Base-by-base conservation (phyloP, 2,329 filamentous ascomycete genomes). In the Fusarium humuli region DNA sequence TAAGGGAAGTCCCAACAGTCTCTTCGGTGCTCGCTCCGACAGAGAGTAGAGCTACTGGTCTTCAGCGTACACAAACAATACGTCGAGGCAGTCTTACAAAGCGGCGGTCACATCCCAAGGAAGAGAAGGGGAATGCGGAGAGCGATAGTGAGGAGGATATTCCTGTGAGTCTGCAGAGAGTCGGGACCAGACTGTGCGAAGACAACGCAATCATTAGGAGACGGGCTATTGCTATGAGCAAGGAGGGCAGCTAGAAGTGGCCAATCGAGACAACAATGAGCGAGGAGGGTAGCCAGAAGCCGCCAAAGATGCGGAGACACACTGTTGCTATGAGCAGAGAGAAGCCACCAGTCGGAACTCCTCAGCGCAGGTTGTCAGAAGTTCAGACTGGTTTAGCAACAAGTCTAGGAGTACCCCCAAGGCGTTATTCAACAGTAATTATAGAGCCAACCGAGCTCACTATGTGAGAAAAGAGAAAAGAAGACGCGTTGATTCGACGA, bases 101-200 rank as follows among this genome's bases (percentile, higher is more conserved):
- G 29, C 67, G 70, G 25, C 74, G 59, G 40, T 50, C 68, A 23
- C 65, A 69, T 34, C 61, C 50, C 30, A 67, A 30, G 37, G 69
- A 65, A 5, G 58, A 50, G 5, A 44, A 57, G 5, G 74, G 71
- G 27, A 74, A 76, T 5, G 76, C 73, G 1, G 76, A 72, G 1
- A 69, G 72, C 41, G 70, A 75, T 3, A 75, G 70, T 4, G 70
- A 79, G n/a, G 80, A 81, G 13, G 80, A 81, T 34, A 73, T 86
- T 46, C 84, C 84, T 4, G 76, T 81, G 69, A 84, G 82, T 61
- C 68, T 87, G 58, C 83, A 83, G 63, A 80, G 84, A 57, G 83
- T 87, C 4, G 81, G 83, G 37, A 82, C 82, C 22, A 80, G 80
- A 42, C 40, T 81, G 14, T 75, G 75, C 48, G 75, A 77, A 48